phyloP scores from a whole-genome alignment of 1,284 basidiomycete species.

The Pseudozyma sp. region DNA sequence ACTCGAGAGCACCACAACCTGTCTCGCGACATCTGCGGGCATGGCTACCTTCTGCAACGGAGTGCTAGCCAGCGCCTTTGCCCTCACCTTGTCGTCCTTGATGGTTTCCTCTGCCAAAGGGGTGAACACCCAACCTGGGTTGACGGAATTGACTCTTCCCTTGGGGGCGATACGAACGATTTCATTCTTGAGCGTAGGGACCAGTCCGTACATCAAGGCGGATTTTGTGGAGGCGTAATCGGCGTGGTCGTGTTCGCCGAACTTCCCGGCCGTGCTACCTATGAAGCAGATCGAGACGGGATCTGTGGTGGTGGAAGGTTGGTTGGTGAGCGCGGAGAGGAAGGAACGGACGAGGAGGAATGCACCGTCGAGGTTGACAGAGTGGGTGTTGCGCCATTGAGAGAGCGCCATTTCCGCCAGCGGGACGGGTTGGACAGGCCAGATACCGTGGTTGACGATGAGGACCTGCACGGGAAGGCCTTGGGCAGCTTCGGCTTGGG shows the following conservation, averaged over 20 bases:
- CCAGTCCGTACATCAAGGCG: conserved; percentile 81
- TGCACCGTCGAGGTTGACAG: conserved; percentile 76
- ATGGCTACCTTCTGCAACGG: conserved; percentile 79
- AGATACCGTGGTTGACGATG: conserved; percentile 78
- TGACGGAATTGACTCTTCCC: conserved; percentile 79
- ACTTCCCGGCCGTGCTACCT: conserved; percentile 79
- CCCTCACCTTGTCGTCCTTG: conserved; percentile 68
- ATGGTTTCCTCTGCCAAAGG: conserved; percentile 74
- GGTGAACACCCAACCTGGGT: conserved; percentile 79
- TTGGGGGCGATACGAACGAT: conserved; percentile 79
- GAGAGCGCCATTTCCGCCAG: conserved; percentile 75
- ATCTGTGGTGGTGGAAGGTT: conserved; percentile 71
- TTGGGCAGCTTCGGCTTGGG: conserved; percentile 36
- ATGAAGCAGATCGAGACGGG: conserved; percentile 76
- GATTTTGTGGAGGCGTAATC: conserved; percentile 59
- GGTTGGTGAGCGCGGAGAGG: conserved; percentile 72
- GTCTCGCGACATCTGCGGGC: conserved; percentile 76
- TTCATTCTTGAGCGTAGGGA: conserved; percentile 79
- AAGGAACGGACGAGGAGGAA: conserved; percentile 78
- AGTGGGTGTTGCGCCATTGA: conserved; percentile 77
- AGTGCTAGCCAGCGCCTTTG: conserved; percentile 73
- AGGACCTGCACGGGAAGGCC: conserved; percentile 72
- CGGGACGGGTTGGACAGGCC: conserved; percentile 70
- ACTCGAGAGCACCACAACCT: conserved; percentile 77
- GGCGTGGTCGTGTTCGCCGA: conserved; percentile 74